A percentile compares a stretch with the other conserved stretches of the same genome.
Conservation (phyloP, 148 eudicot species). For the Simmondsia chinensis region DNA sequence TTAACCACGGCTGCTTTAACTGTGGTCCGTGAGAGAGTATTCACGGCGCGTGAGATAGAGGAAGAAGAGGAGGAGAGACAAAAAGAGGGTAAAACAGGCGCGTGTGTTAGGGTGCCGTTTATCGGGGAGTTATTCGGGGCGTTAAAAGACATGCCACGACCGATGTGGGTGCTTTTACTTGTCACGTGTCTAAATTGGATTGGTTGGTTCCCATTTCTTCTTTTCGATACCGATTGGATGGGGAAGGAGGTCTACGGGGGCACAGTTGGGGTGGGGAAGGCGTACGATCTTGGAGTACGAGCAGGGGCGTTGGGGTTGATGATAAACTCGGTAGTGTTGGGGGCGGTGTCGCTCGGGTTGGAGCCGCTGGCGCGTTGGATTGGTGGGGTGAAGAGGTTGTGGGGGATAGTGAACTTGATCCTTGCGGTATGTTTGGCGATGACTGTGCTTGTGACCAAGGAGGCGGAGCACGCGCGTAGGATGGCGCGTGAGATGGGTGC, state of each 20-base stretch:
- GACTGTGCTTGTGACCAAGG: slow-evolving; percentile 34
- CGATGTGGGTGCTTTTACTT: slow-evolving; percentile 44
- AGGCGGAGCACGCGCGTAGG: slow-evolving; percentile 23
- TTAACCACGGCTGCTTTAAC: slow-evolving; percentile 23
- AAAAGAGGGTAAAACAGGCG: not conserved
- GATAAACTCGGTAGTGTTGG: slow-evolving; percentile 28
- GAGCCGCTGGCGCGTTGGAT: slow-evolving; percentile 19
- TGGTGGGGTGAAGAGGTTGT: slow-evolving; percentile 35
- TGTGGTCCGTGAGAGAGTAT: slow-evolving; percentile 19
- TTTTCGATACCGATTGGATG: slow-evolving; percentile 66
- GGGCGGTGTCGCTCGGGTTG: slow-evolving; percentile 23
- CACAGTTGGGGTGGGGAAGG: slow-evolving; percentile 23
- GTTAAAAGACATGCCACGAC: slow-evolving; percentile 23
- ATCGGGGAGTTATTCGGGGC: slow-evolving; percentile 35
- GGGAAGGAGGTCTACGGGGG: slow-evolving; percentile 57
- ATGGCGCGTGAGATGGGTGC: not conserved
- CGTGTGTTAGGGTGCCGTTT: slow-evolving; percentile 15
- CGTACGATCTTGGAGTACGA: slow-evolving; percentile 32
- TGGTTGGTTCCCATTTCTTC: slow-evolving; percentile 52
- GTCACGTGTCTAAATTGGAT: slow-evolving; percentile 56
- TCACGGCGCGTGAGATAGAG: slow-evolving; percentile 14
- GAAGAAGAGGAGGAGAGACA: slow-evolving; percentile 2
- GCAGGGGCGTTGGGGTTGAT: slow-evolving; percentile 38
- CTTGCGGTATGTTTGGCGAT: slow-evolving; percentile 22
- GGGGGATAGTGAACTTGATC: slow-evolving; percentile 34